Evolutionary conservation across 208 protist genomes (phyloP).

Genomic region (Trypanosoma congolense): DNA sequence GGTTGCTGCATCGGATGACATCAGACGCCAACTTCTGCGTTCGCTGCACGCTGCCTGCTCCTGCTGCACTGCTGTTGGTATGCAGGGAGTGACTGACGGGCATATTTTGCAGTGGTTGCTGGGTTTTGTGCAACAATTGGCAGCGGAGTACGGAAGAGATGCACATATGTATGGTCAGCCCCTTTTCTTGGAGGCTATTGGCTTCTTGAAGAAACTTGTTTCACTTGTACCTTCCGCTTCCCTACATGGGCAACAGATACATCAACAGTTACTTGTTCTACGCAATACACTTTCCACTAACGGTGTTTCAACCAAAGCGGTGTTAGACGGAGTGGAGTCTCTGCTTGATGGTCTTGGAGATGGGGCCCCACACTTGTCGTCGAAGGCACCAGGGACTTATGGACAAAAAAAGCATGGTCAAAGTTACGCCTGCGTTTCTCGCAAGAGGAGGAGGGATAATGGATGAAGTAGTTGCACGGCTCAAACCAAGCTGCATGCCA

Average conservation of each 20-base stretch:
- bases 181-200: slow-evolving; percentile 47
- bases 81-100: slow-evolving; percentile 33
- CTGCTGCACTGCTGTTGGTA: slow-evolving; percentile 43
- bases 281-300: slow-evolving; percentile 17
- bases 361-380: not conserved
- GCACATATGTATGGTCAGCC: slow-evolving; percentile 48
- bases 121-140: slow-evolving; percentile 51
- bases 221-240: slow-evolving; percentile 5
- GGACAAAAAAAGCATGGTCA: slow-evolving; percentile 49
- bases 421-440: slow-evolving; percentile 73
- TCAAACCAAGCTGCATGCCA: too few species aligned
- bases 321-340: slow-evolving; percentile 28
- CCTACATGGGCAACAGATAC: slow-evolving; percentile 10
- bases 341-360: slow-evolving; percentile 6
- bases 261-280: slow-evolving; percentile 19
- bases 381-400: not conserved
- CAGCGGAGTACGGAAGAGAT: slow-evolving; percentile 45
- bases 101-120: slow-evolving; percentile 62
- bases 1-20: slow-evolving; percentile 44
- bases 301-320: slow-evolving; percentile 40
- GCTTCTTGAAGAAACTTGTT: slow-evolving; percentile 23
- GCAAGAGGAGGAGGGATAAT: too few species aligned
- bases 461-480: too few species aligned
- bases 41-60: slow-evolving; percentile 41
- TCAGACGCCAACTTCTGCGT: slow-evolving; percentile 40